Evolutionary conservation across 2,329 filamentous ascomycete species (phyloP).

Genomic region (Talaromyces sp.): DNA sequence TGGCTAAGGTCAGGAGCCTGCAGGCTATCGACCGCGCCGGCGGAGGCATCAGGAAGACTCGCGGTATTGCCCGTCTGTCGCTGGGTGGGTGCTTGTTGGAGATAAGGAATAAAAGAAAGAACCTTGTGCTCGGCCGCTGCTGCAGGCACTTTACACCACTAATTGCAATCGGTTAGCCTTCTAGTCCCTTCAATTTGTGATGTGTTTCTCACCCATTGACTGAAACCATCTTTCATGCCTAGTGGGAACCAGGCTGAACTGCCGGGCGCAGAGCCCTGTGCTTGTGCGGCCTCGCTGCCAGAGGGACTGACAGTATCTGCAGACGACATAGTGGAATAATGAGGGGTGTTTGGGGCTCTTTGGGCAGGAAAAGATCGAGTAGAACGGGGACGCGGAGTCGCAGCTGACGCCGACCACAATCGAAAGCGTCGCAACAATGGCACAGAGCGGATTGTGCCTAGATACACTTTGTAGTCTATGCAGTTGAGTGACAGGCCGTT

Average conservation of each 20-base stretch:
- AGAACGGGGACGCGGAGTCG: not conserved
- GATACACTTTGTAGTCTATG: slow-evolving; percentile 7
- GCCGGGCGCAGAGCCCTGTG: not conserved
- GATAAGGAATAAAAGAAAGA: slow-evolving; percentile 77
- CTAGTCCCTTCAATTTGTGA: not conserved
- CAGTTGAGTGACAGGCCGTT: slow-evolving; percentile 9
- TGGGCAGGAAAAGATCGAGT: slow-evolving; percentile 2
- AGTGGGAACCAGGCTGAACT: slow-evolving; percentile 65
- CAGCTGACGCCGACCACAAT: not conserved
- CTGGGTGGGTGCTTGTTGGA: slow-evolving; percentile 67
- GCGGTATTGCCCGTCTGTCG: slow-evolving; percentile 54
- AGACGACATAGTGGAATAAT: slow-evolving; percentile 30
- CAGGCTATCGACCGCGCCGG: slow-evolving; percentile 26
- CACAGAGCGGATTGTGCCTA: not conserved
- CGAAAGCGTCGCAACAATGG: not conserved
- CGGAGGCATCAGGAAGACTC: slow-evolving; percentile 22
- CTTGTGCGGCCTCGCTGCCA: slow-evolving; percentile 20
- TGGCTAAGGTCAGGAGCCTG: slow-evolving; percentile 33
- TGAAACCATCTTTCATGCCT: slow-evolving; percentile 84
- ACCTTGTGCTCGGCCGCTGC: slow-evolving; percentile 83
- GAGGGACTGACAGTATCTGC: slow-evolving; percentile 29
- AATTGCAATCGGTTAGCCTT: not conserved
- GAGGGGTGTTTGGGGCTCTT: slow-evolving; percentile 6
- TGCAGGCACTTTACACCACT: slow-evolving; percentile 85
- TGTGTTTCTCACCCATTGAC: slow-evolving; percentile 70